These are phyloP conservation scores for Leishmania major DNA, from an alignment of 208 protist species.

Conservation along the genomic window DNA sequence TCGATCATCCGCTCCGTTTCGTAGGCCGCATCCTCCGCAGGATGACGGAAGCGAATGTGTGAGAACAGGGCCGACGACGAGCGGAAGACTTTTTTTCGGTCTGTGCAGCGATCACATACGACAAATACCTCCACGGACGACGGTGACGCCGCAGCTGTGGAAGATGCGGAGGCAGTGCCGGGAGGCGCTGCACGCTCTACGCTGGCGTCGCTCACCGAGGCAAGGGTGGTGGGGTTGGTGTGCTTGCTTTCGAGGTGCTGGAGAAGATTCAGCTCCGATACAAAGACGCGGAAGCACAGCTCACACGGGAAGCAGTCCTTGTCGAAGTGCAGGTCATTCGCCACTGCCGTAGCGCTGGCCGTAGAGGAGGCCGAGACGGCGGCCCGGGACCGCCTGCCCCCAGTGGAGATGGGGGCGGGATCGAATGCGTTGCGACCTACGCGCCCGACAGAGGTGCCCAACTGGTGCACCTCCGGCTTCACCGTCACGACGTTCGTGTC, in stretches of 20 bases:
- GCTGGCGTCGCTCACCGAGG: neutral
- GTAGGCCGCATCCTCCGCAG: slow-evolving; percentile 66
- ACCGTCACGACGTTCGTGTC: slow-evolving; percentile 9
- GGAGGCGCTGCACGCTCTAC: neutral
- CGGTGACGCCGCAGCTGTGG: neutral
- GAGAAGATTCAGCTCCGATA: slow-evolving; percentile 67
- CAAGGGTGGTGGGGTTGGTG: neutral
- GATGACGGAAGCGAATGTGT: slow-evolving; percentile 88
- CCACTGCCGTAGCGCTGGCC: neutral
- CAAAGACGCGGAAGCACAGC: slow-evolving; percentile 65
- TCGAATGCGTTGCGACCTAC: neutral
- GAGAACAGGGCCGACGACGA: slow-evolving; percentile 80
- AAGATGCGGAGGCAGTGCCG: neutral
- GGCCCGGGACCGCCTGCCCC: neutral
- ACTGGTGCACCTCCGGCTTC: neutral
- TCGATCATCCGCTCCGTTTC: slow-evolving; percentile 78
- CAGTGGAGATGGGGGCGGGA: neutral
- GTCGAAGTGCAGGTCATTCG: neutral
- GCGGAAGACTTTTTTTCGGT: slow-evolving; percentile 57
- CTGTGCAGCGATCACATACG: slow-evolving; percentile 67
- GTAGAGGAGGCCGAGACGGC: neutral
- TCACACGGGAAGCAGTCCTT: slow-evolving; percentile 81
- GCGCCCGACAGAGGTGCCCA: slow-evolving; percentile 2
- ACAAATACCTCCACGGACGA: slow-evolving; percentile 22
- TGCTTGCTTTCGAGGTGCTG: slow-evolving; percentile 76